Evolutionary conservation across 2,329 filamentous ascomycete genomes (phyloP).

Genomic region (Ilyonectria destructans): DNA sequence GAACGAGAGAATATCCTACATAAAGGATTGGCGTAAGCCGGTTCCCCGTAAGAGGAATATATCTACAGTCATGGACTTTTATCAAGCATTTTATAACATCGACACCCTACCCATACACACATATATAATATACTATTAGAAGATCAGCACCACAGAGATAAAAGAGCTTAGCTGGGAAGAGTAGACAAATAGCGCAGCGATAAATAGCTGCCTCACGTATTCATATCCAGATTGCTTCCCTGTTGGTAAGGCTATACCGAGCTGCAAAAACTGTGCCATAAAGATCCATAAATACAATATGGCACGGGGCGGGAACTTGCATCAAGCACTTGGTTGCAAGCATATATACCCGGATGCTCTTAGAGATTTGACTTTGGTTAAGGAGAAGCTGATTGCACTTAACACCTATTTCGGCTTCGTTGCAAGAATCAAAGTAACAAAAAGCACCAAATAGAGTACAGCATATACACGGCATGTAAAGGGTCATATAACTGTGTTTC

Average conservation of each 20-base stretch:
- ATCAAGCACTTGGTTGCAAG: no score
- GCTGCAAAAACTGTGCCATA: not conserved
- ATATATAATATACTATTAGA: constrained; percentile 14
- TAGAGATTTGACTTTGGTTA: no score
- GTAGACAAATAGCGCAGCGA: not conserved
- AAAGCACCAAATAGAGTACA: no score
- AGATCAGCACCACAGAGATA: not conserved
- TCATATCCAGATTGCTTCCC: constrained; percentile 7
- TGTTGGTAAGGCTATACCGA: not conserved
- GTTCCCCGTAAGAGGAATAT: constrained; percentile 15
- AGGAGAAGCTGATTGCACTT: no score
- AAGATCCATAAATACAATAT: not conserved
- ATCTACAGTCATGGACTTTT: not conserved
- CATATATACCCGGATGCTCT: no score
- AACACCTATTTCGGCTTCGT: no score
- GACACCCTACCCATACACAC: constrained; percentile 7
- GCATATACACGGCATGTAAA: not conserved
- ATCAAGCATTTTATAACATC: not conserved
- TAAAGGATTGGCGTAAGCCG: not conserved
- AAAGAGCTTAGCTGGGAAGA: no score
- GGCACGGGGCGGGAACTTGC: no score
- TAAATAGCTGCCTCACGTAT: not conserved
- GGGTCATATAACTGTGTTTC: constrained; percentile 22
- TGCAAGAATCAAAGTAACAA: no score
- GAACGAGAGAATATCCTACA: not conserved